phyloP scores from a whole-genome alignment of 768 basidiomycete genomes.

The Xanthoconium purpureum region DNA sequence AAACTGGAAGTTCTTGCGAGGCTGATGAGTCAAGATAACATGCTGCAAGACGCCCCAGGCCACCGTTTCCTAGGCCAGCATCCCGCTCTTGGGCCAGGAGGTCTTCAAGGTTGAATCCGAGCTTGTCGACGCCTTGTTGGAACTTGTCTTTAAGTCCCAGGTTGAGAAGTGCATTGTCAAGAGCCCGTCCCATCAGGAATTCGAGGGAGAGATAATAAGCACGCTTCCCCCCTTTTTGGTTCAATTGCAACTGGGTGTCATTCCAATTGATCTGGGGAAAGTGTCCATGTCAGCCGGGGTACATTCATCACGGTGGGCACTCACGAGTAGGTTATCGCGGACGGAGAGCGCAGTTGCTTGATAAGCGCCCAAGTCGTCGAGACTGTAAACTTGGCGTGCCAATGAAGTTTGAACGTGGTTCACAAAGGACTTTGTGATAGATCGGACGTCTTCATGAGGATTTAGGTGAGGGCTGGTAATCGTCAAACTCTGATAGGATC shows the following conservation, averaged over 20 bases:
- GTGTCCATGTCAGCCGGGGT: background rate
- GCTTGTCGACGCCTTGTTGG: slow-evolving; percentile 58
- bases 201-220: slow-evolving; percentile 97
- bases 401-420: slow-evolving; percentile 86
- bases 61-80: slow-evolving; percentile 93
- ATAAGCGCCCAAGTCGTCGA: slow-evolving; percentile 84
- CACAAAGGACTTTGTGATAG: slow-evolving; percentile 72
- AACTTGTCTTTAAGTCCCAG: slow-evolving; percentile 81
- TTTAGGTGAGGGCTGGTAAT: background rate
- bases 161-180: slow-evolving; percentile 84
- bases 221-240: slow-evolving; percentile 81
- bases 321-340: slow-evolving; percentile 81
- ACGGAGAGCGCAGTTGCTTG: slow-evolving; percentile 88
- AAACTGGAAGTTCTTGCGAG: slow-evolving; percentile 85
- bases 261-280: slow-evolving; percentile 76
- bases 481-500: background rate
- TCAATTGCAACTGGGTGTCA: slow-evolving; percentile 70
- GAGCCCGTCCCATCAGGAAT: slow-evolving; percentile 81
- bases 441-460: slow-evolving; percentile 45
- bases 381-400: slow-evolving; percentile 86
- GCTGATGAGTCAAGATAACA: slow-evolving; percentile 96
- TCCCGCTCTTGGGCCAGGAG: slow-evolving; percentile 87
- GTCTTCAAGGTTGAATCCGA: slow-evolving; percentile 91
- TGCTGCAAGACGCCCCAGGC: slow-evolving; percentile 92
- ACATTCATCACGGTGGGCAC: slow-evolving; percentile 15